phyloP scores from a whole-genome alignment of 106 monocot genomes.

The Apostasia shenzhenica region DNA sequence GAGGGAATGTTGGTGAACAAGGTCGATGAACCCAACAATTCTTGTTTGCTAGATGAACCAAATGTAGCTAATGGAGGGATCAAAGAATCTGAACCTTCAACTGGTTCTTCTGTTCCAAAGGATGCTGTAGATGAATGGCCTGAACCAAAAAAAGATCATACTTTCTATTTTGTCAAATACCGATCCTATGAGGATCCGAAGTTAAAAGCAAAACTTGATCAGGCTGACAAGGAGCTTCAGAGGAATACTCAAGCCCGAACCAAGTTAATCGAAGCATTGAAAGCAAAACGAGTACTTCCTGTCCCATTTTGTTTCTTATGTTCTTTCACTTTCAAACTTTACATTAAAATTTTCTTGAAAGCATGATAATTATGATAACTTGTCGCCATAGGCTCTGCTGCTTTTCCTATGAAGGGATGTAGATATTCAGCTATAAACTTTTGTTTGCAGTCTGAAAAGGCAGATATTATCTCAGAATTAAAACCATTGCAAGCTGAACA shows the following conservation, averaged over 20 bases:
- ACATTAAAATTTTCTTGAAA: neutral
- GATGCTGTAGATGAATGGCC: constrained; percentile 91
- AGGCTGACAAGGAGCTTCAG: constrained; percentile 61
- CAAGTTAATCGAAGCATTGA: constrained; percentile 45
- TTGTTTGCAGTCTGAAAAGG: constrained; percentile 54
- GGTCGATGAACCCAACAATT: constrained; percentile 27
- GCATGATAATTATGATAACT: neutral
- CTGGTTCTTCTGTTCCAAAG: constrained; percentile 34
- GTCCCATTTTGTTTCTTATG: neutral
- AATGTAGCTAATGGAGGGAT: constrained; percentile 22
- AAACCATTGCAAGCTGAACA: constrained; percentile 72
- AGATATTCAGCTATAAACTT: neutral
- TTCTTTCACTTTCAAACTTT: neutral
- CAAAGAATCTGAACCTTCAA: constrained; percentile 15
- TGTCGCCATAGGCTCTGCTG: neutral
- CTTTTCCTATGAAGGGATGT: neutral
- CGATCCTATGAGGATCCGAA: constrained; percentile 68
- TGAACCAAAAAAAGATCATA: constrained; percentile 45
- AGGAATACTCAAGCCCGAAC: constrained; percentile 38
- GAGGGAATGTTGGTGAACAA: constrained; percentile 3
- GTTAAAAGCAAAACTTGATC: constrained; percentile 60
- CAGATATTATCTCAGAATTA: constrained; percentile 57
- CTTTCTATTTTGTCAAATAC: constrained; percentile 61
- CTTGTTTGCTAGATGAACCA: constrained; percentile 19
- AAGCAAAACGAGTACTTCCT: constrained; percentile 48